These are phyloP conservation scores for Dictyostelium intermedium DNA, from an alignment of 78 protist species.

Conservation along the genomic window DNA sequence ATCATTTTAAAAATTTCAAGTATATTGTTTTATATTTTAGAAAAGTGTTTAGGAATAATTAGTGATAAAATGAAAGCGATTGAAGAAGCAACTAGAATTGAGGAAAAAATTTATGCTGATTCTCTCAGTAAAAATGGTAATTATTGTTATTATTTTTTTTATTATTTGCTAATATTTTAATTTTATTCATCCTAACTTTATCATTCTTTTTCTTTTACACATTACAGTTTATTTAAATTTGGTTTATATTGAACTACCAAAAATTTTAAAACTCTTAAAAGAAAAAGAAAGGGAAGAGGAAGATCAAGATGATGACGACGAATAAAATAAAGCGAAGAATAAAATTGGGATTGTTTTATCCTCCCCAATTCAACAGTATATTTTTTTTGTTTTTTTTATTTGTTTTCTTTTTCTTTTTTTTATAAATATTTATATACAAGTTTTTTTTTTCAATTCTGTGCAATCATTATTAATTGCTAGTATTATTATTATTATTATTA, in stretches of 20 bases:
- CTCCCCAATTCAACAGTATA: not conserved
- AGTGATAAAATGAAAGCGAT: slow-evolving; percentile 9
- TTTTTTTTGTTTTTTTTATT: not conserved
- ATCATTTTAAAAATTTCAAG: not conserved
- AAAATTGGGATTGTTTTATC: not conserved
- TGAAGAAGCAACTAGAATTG: not conserved
- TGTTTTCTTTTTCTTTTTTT: not conserved
- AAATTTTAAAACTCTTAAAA: not conserved
- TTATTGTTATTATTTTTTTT: not conserved
- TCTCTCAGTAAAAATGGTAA: slow-evolving; percentile 26
- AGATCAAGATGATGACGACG: not conserved
- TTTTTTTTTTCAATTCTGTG: not conserved
- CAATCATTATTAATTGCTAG: not conserved
- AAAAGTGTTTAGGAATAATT: not conserved
- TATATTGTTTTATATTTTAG: slow-evolving; percentile 21
- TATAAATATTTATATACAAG: not conserved
- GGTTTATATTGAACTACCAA: slow-evolving; percentile 4
- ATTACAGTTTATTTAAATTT: slow-evolving; percentile 27
- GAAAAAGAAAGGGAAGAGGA: not conserved
- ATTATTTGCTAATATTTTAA: no score
- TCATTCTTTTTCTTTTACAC: not conserved
- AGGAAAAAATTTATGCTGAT: slow-evolving; percentile 20
- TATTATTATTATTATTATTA: not conserved
- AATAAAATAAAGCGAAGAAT: not conserved
- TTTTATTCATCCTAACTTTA: no score